Evolutionary conservation across 139 green algal species (phyloP), one percentile per base, ranked within the genome.

Genomic region (Chlorella sp.): DNA sequence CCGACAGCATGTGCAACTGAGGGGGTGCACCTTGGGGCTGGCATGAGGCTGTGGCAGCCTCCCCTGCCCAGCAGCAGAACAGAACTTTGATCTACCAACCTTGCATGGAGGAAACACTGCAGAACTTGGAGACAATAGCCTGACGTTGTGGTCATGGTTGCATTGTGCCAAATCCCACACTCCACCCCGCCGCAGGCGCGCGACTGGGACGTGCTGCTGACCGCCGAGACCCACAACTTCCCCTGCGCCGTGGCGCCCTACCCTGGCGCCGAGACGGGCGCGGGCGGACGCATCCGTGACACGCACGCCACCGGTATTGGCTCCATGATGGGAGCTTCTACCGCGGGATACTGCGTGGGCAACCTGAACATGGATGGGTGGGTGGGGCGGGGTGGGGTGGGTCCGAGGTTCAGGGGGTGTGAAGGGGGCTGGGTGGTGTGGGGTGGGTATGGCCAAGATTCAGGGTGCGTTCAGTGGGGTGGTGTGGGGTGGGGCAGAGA

Each of bases 201-300:
- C 21, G 98, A 99, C 91, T 98, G 96, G 94, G 98, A 99, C 93
- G 87, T 99, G 79, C 96, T 99, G 90, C 96, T 99, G 26, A 99
- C 98, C 0, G 98, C 98, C 0, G 98, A 99, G 94, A 99, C 98
- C 11, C 98, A 99, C 96, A 99, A 99, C 95, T 99, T 99, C 94
- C 98, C 98, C 18, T 99, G 97, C 89, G 98, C 98, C 53, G 97
- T 99, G 30, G 97, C 97, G 32, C 97, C 97, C 60, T 98, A 96
- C 95, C 97, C 97, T 24, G 96, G 98, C 73, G 97, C 98, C 28
- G 98, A 99, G 93, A 99, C 98, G 0, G 98, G 98, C 36, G 96
- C 98, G 21, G 98, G 98, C 19, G 98, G 98, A 24, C 95, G 98
- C 86, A 99, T 99, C 82, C 95, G 98, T 37, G 98, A 99, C 95